These are phyloP conservation scores for Phytophthora tentaculata DNA, from an alignment of 352 stramenopile species.

Conservation along the genomic window DNA sequence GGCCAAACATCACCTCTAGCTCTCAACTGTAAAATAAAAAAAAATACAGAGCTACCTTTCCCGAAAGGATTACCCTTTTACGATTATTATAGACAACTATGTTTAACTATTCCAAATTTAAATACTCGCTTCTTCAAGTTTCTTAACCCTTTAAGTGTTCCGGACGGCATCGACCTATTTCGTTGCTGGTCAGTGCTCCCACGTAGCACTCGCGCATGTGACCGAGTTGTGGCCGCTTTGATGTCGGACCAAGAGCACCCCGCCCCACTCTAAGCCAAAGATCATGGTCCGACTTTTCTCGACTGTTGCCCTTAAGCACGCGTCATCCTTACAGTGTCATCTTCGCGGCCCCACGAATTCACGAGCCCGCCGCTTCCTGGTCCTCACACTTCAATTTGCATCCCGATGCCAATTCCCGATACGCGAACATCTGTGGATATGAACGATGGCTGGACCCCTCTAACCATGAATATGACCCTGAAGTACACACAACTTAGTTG, in stretches of 20 bases:
- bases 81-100: too few relatives aligned
- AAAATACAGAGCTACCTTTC: too few relatives aligned
- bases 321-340: constrained; percentile 11
- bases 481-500: constrained; percentile 33
- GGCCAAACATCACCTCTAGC: too few relatives aligned
- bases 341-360: constrained; percentile 11
- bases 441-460: constrained; percentile 31
- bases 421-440: constrained; percentile 10
- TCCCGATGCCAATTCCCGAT: neutral
- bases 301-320: constrained; percentile 25
- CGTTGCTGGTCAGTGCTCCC: constrained; percentile 6
- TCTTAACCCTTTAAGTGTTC: too few relatives aligned
- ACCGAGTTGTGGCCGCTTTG: neutral
- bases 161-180: too few relatives aligned
- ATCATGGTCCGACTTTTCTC: constrained; percentile 14
- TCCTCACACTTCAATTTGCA: constrained; percentile 21
- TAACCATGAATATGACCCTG: constrained; percentile 25
- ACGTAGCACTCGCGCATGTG: constrained; percentile 7
- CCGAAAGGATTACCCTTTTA: too few relatives aligned
- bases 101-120: too few relatives aligned
- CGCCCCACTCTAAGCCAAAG: neutral
- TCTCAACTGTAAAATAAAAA: too few relatives aligned
- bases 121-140: too few relatives aligned
- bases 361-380: neutral
- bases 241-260: neutral